Evolutionary conservation across 306 rosid genomes (phyloP).

Genomic region (Fragaria ananassa): DNA sequence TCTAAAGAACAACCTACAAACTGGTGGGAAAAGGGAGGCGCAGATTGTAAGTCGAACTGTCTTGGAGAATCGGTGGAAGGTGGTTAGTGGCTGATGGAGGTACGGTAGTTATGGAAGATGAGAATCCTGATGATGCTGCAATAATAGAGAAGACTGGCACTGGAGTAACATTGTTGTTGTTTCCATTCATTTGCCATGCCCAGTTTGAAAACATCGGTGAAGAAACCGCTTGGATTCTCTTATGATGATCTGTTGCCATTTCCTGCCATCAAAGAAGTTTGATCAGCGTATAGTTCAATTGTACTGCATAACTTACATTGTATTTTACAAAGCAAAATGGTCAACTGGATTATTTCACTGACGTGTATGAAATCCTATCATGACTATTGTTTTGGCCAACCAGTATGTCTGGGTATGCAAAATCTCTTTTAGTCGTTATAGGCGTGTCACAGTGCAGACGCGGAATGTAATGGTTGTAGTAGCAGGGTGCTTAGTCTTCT

Average conservation of each 20-base stretch:
- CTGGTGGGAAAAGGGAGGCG: conserved; percentile 18
- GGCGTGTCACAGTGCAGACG: no score
- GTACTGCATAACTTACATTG: not conserved
- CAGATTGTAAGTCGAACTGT: conserved; percentile 23
- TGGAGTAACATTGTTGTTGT: conserved; percentile 21
- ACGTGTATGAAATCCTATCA: not conserved
- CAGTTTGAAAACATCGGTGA: conserved; percentile 25
- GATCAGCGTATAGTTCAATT: not conserved
- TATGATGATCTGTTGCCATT: conserved; percentile 22
- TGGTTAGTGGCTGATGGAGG: conserved; percentile 19
- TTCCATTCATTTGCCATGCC: conserved; percentile 44
- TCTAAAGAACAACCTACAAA: not conserved
- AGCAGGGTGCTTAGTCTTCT: no score
- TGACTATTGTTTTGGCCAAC: no score
- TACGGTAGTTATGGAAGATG: conserved; percentile 28
- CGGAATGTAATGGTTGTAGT: no score
- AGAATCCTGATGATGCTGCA: conserved; percentile 82
- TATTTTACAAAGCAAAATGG: not conserved
- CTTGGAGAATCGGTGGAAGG: conserved; percentile 17
- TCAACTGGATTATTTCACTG: not conserved
- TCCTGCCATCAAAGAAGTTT: conserved; percentile 26
- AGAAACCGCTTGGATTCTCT: conserved; percentile 24
- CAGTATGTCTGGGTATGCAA: no score
- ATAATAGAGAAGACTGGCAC: conserved; percentile 31
- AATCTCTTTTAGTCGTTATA: no score